A percentile compares a stretch with the other conserved stretches of the same genome.
phyloP scores from a whole-genome alignment of 2,329 filamentous ascomycete genomes.

The Didymosphaeria variabile region DNA sequence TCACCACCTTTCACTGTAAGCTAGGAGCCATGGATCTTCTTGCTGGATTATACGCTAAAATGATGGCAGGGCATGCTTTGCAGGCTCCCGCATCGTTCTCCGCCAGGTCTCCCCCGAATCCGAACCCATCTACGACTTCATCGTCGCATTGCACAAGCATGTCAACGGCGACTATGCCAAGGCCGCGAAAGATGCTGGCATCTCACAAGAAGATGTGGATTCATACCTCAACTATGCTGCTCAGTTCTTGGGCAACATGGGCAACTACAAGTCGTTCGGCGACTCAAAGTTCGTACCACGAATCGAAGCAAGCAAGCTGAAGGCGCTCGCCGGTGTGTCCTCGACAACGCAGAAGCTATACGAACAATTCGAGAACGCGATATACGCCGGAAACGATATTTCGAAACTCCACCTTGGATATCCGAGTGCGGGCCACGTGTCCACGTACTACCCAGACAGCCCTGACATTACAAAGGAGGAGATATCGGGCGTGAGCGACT shows the following conservation, averaged over 20 bases:
- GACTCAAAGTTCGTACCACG: constrained; percentile 63
- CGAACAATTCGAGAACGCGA: constrained; percentile 54
- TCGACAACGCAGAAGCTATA: constrained; percentile 52
- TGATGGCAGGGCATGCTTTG: constrained; percentile 52
- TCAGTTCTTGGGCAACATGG: constrained; percentile 63
- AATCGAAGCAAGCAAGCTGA: constrained; percentile 53
- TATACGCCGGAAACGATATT: constrained; percentile 55
- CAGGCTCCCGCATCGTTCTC: constrained; percentile 62
- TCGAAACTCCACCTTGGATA: constrained; percentile 60
- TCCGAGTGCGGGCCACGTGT: constrained; percentile 58
- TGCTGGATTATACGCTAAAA: neutral
- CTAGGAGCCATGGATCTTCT: constrained; percentile 8
- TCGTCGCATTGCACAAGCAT: constrained; percentile 59
- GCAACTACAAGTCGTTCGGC: constrained; percentile 63
- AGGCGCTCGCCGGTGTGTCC: constrained; percentile 55
- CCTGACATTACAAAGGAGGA: constrained; percentile 59
- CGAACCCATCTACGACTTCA: constrained; percentile 64
- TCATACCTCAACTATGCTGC: constrained; percentile 51
- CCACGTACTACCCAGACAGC: constrained; percentile 61
- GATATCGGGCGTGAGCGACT: constrained; percentile 57
- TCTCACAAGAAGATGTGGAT: constrained; percentile 50
- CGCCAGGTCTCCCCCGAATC: constrained; percentile 63
- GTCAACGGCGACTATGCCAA: constrained; percentile 60
- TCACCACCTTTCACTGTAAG: constrained; percentile 66
- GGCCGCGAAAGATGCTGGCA: constrained; percentile 53